Evolutionary conservation across 2,329 filamentous ascomycete genomes (phyloP).

Genomic region (Xylaria polymorpha): DNA sequence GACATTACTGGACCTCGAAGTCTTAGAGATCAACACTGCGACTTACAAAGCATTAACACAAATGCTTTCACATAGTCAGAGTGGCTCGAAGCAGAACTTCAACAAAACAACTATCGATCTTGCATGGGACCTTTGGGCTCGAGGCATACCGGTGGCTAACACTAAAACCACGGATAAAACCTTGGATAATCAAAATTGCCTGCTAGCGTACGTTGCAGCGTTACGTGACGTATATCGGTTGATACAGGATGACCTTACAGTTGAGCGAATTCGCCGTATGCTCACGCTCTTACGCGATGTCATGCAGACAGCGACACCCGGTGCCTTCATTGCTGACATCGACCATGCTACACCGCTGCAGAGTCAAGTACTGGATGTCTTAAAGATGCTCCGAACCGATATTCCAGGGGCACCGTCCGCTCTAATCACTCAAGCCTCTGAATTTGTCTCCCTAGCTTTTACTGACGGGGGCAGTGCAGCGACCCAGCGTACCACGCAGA

Average conservation of each 20-base stretch:
- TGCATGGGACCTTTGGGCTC: conserved; percentile 77
- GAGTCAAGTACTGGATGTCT: conserved; percentile 72
- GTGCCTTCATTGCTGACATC: conserved; percentile 76
- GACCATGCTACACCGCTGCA: conserved; percentile 81
- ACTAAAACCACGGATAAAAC: conserved; percentile 57
- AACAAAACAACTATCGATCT: conserved; percentile 66
- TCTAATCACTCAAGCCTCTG: conserved; percentile 76
- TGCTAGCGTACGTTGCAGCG: conserved; percentile 84
- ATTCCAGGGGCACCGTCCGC: conserved; percentile 72
- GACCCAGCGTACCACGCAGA: conserved; percentile 53
- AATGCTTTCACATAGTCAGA: conserved; percentile 66
- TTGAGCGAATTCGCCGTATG: conserved; percentile 73
- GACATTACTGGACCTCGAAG: conserved; percentile 68
- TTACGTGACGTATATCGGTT: conserved; percentile 83
- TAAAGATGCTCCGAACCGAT: conserved; percentile 76
- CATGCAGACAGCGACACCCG: conserved; percentile 75
- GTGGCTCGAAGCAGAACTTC: conserved; percentile 57
- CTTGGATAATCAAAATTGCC: conserved; percentile 79
- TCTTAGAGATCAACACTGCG: conserved; percentile 78
- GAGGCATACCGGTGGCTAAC: conserved; percentile 67
- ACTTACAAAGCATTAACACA: conserved; percentile 74
- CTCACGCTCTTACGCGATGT: conserved; percentile 77
- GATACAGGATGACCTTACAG: conserved; percentile 71
- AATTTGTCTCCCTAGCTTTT: conserved; percentile 79
- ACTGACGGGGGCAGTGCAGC: conserved; percentile 53